phyloP scores from a whole-genome alignment of 2,329 filamentous ascomycete genomes.

The Sporothrix brasiliensis region DNA sequence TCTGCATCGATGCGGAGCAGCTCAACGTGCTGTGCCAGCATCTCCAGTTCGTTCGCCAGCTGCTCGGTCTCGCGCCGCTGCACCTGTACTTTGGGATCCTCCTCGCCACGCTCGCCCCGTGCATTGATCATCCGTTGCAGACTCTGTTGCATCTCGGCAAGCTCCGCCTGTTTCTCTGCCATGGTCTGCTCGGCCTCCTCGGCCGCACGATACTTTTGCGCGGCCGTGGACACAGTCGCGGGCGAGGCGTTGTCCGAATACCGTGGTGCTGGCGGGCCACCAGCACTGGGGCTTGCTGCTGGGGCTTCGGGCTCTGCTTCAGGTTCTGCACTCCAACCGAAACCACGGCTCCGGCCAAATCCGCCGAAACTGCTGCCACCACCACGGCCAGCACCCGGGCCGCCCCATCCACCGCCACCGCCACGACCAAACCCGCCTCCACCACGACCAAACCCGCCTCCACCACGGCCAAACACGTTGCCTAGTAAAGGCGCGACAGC shows the following conservation, averaged over 20 bases:
- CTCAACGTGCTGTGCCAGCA: slow-evolving; percentile 46
- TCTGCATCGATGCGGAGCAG: slow-evolving; percentile 51
- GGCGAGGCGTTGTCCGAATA: neutral
- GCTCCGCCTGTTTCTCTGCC: slow-evolving; percentile 40
- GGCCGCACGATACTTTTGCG: slow-evolving; percentile 44
- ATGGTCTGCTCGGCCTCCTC: slow-evolving; percentile 45
- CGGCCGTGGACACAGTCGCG: slow-evolving; percentile 17
- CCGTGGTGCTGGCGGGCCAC: neutral
- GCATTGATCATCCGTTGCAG: slow-evolving; percentile 36
- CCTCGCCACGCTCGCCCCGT: slow-evolving; percentile 29
- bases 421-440: slow-evolving; percentile 31
- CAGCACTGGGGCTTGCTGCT: neutral
- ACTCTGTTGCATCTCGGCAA: slow-evolving; percentile 38
- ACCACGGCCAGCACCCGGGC: neutral
- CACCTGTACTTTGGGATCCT: slow-evolving; percentile 33
- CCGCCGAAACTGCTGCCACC: neutral
- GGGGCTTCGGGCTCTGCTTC: neutral
- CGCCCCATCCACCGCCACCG: slow-evolving; percentile 10
- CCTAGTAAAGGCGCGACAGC: slow-evolving; percentile 12
- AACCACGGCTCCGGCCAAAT: slow-evolving; percentile 1
- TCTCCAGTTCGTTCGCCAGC: slow-evolving; percentile 47
- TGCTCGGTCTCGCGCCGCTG: slow-evolving; percentile 37
- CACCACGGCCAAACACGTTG: slow-evolving; percentile 28
- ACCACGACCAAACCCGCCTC: slow-evolving; percentile 29
- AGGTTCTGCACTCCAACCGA: neutral